Conservation (phyloP, 768 basidiomycete species). For the Amanita exitialis region DNA sequence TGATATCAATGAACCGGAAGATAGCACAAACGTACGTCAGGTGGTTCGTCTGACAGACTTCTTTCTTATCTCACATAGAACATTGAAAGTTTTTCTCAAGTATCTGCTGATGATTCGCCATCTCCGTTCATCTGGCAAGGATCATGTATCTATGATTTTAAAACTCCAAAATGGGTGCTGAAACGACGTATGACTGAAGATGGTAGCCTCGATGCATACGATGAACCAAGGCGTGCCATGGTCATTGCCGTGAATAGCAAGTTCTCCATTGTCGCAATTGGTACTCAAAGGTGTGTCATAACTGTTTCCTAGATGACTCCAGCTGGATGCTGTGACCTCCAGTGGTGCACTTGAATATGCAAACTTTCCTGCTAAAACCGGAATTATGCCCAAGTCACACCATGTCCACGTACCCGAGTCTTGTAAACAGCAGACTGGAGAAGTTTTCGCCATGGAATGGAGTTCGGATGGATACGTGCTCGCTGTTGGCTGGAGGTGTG, state of each 20-base stretch:
- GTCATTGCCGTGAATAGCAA: constrained; percentile 62
- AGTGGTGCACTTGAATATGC: constrained; percentile 64
- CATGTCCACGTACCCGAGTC: constrained; percentile 52
- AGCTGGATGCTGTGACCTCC: neutral
- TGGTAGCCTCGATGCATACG: constrained; percentile 29
- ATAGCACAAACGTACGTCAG: constrained; percentile 7
- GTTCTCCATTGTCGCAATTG: constrained; percentile 78
- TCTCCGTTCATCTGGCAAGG: constrained; percentile 50
- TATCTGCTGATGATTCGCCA: constrained; percentile 6
- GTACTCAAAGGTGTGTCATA: constrained; percentile 48
- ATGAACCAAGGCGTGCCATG: constrained; percentile 59
- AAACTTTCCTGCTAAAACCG: constrained; percentile 56
- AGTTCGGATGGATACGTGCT: constrained; percentile 93
- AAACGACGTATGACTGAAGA: constrained; percentile 54
- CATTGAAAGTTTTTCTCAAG: neutral
- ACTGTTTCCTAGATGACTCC: neutral
- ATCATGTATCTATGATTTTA: constrained; percentile 70
- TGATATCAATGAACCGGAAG: constrained; percentile 12
- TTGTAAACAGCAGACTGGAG: constrained; percentile 47
- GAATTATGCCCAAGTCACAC: constrained; percentile 49
- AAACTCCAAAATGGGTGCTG: constrained; percentile 70
- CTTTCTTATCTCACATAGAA: neutral
- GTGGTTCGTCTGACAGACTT: neutral
- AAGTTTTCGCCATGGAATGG: constrained; percentile 73
- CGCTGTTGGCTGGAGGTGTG: constrained; percentile 83